Base-by-base conservation (phyloP, 768 basidiomycete species). In the Leucocoprinus sp. region DNA sequence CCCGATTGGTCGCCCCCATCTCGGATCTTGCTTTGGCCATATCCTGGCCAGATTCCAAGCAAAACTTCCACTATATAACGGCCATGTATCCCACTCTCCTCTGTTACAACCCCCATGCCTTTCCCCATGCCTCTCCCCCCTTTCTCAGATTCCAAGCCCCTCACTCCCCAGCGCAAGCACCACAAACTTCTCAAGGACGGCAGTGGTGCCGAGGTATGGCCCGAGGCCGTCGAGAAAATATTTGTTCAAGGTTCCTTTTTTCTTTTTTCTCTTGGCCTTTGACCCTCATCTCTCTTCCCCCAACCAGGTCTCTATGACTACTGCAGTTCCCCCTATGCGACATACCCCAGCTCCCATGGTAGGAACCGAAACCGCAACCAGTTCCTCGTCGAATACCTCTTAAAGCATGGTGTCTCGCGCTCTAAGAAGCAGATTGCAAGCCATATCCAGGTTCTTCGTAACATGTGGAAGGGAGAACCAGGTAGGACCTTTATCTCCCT, bases 361-460 rank as follows among this genome's bases (percentile, higher is more conserved):
- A 79, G 86, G 55, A 82, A 80, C 53, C 69, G 84, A 47, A 85
- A 83, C 83, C 76, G 86, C 42, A 89, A 89, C 64, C 85, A 88
- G 64, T 90, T 82, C 59, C 76, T 90, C 51, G 86, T 89, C 58
- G 84, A 88, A 52, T 82, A 84, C 56, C 76, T 90, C 49, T 71
- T 80, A 45, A 80, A 77, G 52, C 66, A 71, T 28, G 82, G 81
- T 45, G 75, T 90, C 58, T 71, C 72, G 21, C 80, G 87, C 33
- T 74, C 84, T 36, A 89, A 89, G 71, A 89, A 90, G 62, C 87
- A 90, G 61, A 87, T 90, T 52, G 87, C 87, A n/a, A 85, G 82
- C 61, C 87, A 90, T 56, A 84, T 90, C 42, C 87, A 90, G 57
- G 86, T 88, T 45, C 61, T 87, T 44, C 69, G 85, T 41, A 89